Evolutionary conservation across 2,329 filamentous ascomycete species (phyloP).

Genomic region (Fusarium torulosum): DNA sequence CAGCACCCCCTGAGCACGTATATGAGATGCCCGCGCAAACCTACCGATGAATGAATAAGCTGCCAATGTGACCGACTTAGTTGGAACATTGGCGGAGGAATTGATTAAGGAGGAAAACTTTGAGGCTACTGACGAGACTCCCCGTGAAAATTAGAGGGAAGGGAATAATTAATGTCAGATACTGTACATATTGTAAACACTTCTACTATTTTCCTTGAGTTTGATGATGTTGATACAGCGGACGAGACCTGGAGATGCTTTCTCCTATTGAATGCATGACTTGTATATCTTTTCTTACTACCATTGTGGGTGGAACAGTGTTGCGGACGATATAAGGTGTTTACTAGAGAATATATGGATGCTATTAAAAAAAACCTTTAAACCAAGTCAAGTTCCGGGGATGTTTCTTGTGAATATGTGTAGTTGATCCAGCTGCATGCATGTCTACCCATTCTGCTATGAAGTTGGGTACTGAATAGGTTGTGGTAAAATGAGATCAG

Average conservation of each 20-base stretch:
- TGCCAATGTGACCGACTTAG: background rate
- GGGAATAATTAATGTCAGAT: slow-evolving; percentile 49
- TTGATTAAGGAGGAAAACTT: slow-evolving; percentile 27
- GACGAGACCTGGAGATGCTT: slow-evolving; percentile 24
- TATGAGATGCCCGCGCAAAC: slow-evolving; percentile 59
- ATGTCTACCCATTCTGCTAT: too few relatives aligned
- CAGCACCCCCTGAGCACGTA: slow-evolving; percentile 52
- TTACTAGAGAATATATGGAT: slow-evolving; percentile 15
- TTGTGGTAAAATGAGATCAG: background rate
- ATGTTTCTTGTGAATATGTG: background rate
- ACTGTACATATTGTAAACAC: slow-evolving; percentile 49
- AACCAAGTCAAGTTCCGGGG: background rate
- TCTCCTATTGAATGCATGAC: slow-evolving; percentile 25
- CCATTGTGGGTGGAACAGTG: slow-evolving; percentile 6
- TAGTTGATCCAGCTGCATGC: too few relatives aligned
- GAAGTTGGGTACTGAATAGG: too few relatives aligned
- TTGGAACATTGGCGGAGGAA: slow-evolving; percentile 8
- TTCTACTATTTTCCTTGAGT: slow-evolving; percentile 39
- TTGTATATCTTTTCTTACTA: slow-evolving; percentile 22
- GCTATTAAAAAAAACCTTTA: slow-evolving; percentile 9
- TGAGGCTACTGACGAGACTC: slow-evolving; percentile 31
- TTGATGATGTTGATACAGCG: slow-evolving; percentile 37
- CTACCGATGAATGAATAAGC: slow-evolving; percentile 50
- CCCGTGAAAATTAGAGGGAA: slow-evolving; percentile 24
- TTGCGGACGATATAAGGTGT: slow-evolving; percentile 26